Evolutionary conservation across 1,284 basidiomycete species (phyloP).

Genomic region (Cystobasidium sp.): DNA sequence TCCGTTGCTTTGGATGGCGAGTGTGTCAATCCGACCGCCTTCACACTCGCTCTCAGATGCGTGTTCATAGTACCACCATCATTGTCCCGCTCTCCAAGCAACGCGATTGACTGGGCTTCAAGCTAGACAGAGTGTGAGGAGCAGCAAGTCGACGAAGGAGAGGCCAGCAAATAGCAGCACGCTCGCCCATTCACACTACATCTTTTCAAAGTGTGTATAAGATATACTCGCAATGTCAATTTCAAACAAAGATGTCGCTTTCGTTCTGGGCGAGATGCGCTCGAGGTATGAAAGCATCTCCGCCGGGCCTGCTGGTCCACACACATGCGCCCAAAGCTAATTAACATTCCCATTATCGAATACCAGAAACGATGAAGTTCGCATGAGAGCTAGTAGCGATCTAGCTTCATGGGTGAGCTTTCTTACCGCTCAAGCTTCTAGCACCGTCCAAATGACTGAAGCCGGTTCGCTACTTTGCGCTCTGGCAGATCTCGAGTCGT

Average conservation of each 20-base stretch:
- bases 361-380: conserved; percentile 35
- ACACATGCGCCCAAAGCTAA: neutral
- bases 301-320: neutral
- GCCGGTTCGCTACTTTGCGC: neutral
- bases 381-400: conserved; percentile 38
- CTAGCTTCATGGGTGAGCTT: conserved; percentile 41
- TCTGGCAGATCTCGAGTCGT: conserved; percentile 25
- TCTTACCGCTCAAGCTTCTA: neutral
- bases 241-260: conserved; percentile 34
- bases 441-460: too few species aligned
- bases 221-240: conserved; percentile 26
- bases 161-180: neutral
- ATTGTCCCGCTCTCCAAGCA: too few species aligned
- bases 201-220: neutral
- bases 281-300: conserved; percentile 24
- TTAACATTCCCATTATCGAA: neutral
- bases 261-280: conserved; percentile 39
- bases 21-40: neutral
- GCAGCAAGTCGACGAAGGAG: neutral
- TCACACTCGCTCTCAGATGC: conserved; percentile 15
- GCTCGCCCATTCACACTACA: neutral
- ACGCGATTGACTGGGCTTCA: too few species aligned
- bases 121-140: too few species aligned
- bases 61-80: neutral
- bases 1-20: neutral